Base-by-base conservation (phyloP, 371 early-diverging fungal genomes). In the Mycotypha africana region DNA sequence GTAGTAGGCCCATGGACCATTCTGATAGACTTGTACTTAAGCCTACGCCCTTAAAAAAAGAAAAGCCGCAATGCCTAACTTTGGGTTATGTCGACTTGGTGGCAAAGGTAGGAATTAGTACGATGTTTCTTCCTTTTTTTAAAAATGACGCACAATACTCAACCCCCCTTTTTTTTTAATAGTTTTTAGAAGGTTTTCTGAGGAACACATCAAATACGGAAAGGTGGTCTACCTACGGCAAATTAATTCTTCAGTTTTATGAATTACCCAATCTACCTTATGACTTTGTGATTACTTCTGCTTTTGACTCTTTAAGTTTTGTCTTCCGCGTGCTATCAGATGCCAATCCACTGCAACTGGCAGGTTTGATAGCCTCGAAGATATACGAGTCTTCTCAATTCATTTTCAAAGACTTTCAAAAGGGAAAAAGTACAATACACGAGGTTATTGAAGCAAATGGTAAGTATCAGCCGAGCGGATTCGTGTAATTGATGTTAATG, bases 161-260 rank as follows among this genome's bases (percentile, higher is more conserved):
- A n/a, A n/a, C n/a, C n/a, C n/a, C n/a, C n/a, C 51, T 53, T 41
- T 30, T 54, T 35, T 50, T 59, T 2, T 47, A 55, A 9, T 45
- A 70, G 84, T 92, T 94, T 47, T 67, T 92, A 31, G 92, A 92
- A 40, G 92, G 92, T 3, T 68, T 91, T 30, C 87, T 94, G 56
- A 85, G 88, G 41, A 89, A 85, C 56, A 58, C 68, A 16, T 46
- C 70, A 8, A 91, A 88, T 54, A 71, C 78, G 16, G 70, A 78
- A 19, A 87, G 89, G 14, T n/a, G n/a, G n/a, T n/a, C n/a, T n/a
- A n/a, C n/a, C n/a, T n/a, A n/a, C n/a, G n/a, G n/a, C n/a, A n/a
- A n/a, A n/a, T n/a, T n/a, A n/a, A n/a, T n/a, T n/a, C 52, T 91
- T 30, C 53, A 74, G n/a, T 74, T 86, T 30, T 88, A 79, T 51